A percentile compares a stretch with the other conserved stretches of the same genome.
These are phyloP conservation scores for Lenwebbia sp. DNA, from an alignment of 345 rosid species.

Conservation along the genomic window DNA sequence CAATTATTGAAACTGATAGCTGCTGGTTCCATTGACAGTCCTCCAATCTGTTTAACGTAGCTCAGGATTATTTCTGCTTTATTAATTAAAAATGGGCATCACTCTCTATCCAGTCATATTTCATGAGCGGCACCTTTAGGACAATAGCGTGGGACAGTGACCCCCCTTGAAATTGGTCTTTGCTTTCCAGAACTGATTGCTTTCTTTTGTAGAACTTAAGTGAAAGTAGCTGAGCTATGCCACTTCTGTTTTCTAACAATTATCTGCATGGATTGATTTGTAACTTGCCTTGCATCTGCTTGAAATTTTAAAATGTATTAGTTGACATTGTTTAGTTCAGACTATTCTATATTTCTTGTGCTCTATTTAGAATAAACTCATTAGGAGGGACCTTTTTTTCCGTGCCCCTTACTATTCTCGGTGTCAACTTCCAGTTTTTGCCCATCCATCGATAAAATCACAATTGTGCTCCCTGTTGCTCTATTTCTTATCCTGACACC, in stretches of 20 bases:
- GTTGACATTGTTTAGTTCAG: not conserved
- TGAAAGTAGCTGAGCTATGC: not conserved
- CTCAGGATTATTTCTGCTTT: not conserved
- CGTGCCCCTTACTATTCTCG: not conserved
- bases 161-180: not conserved
- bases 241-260: not conserved
- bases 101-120: not conserved
- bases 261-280: not conserved
- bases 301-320: not conserved
- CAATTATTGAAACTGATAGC: not conserved
- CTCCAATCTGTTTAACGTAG: not conserved
- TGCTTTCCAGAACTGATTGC: not conserved
- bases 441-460: not conserved
- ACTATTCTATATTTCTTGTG: not conserved
- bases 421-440: not conserved
- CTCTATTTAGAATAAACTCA: not conserved
- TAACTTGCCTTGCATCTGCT: not conserved
- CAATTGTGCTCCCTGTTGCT: not conserved
- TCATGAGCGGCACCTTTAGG: not conserved
- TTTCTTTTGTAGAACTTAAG: not conserved
- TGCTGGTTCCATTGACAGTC: not conserved
- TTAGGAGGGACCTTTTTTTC: not conserved
- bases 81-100: not conserved
- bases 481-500: not conserved
- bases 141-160: not conserved